Evolutionary conservation across 2,329 filamentous ascomycete species (phyloP), one percentile per base, ranked within the genome.

Genomic region (Penicillium sp.): DNA sequence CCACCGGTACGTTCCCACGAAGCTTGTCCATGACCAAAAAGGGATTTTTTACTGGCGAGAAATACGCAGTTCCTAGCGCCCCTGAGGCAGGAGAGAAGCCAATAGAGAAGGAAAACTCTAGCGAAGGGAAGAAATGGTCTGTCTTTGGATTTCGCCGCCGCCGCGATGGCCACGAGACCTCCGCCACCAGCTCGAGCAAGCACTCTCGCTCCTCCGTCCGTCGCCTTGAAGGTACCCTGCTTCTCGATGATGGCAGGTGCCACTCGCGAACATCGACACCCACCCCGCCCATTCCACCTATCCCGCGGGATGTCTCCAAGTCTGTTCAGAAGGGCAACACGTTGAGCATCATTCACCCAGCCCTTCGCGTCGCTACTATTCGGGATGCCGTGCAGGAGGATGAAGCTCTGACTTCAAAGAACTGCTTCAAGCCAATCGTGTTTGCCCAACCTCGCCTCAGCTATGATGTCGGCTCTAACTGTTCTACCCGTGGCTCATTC

Each of bases 71-170:
- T 7, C 28, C 48, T 8, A 45, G 49, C 2, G 18, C 42, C 10
- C 25, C 48, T 5, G 44, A 47, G 6, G 14, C n/a, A 4, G 47
- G 49, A 24, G 47, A 53, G 11, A 54, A 53, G 18, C n/a, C 27
- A 9, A 16, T 6, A 0, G 24, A 31, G 3, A 54, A 46, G 16
- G 9, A 13, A 28, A 48, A 11, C 24, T 33, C 20, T 16, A 53
- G 57, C 3, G 54, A 57, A 5, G 10, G 46, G 14, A 53, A 61
- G 43, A 56, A 56, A 51, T 51, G 56, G 55, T 41, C 44, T 35
- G 20, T 59, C 14, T 63, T 63, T 24, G 41, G 51, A 18, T 49
- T 63, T 16, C 61, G 58, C 22, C 56, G 54, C 18, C 51, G 46
- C 8, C 54, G 48, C n/a, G 46, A 57, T n/a, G 10, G 22, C 28